These are phyloP conservation scores for Verbena officinalis DNA, from an alignment of 257 asterid species.

Conservation along the genomic window DNA sequence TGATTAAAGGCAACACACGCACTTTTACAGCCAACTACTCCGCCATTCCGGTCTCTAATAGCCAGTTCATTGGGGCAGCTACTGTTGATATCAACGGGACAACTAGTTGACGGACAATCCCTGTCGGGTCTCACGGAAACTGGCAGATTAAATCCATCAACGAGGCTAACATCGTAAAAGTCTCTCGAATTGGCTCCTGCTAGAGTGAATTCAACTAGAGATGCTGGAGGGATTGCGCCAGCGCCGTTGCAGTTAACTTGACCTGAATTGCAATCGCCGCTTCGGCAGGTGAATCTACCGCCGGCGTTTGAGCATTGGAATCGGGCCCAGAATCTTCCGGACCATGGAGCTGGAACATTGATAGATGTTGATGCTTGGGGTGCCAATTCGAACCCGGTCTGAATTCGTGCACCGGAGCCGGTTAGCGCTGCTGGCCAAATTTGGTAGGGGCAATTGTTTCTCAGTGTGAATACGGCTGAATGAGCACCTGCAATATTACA, in stretches of 20 bases:
- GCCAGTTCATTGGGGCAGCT: slow-evolving; percentile 43
- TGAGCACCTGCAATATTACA: slow-evolving; percentile 31
- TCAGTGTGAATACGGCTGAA: slow-evolving; percentile 43
- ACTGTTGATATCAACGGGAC: slow-evolving; percentile 35
- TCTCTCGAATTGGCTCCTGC: slow-evolving; percentile 31
- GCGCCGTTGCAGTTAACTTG: slow-evolving; percentile 42
- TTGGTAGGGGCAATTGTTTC: slow-evolving; percentile 42
- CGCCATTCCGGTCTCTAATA: slow-evolving; percentile 16
- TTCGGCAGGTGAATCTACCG: slow-evolving; percentile 35
- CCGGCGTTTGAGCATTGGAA: slow-evolving; percentile 35
- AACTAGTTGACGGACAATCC: slow-evolving; percentile 26
- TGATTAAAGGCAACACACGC: slow-evolving; percentile 46
- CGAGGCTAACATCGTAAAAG: slow-evolving; percentile 52
- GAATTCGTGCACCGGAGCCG: slow-evolving; percentile 27
- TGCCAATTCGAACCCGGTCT: slow-evolving; percentile 46
- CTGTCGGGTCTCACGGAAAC: slow-evolving; percentile 30
- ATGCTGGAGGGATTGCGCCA: slow-evolving; percentile 43
- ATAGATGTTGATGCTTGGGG: slow-evolving; percentile 31
- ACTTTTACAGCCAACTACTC: slow-evolving; percentile 50
- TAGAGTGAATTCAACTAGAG: slow-evolving; percentile 46
- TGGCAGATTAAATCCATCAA: slow-evolving; percentile 58
- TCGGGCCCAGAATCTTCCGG: slow-evolving; percentile 62
- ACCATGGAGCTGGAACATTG: slow-evolving; percentile 40
- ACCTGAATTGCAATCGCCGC: slow-evolving; percentile 50
- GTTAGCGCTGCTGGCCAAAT: slow-evolving; percentile 64